Evolutionary conservation across 768 basidiomycete species (phyloP), one percentile per base, ranked within the genome.

Genomic region (Porpolomopsis calyptriformis): DNA sequence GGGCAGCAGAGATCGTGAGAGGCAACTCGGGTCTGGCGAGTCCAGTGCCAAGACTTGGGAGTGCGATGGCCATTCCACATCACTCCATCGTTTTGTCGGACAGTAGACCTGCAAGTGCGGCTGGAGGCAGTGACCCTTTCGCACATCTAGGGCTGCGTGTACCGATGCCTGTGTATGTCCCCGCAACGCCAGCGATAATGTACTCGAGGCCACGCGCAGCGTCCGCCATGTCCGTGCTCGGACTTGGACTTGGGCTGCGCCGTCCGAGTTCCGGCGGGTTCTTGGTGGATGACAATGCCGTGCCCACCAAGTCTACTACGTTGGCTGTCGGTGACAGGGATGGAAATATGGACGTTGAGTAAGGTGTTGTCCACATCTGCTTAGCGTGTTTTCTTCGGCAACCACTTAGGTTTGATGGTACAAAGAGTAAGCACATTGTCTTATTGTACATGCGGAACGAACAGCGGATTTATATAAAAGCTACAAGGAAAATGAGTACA

Each of bases 21-120:
- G 24, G 16, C 4, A 78, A 37, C 56, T 64, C 19, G 49, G 66
- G 1, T 54, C 63, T 29, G 75, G 62, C 52, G 70, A 70, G 50
- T 6, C 56, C 61, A 3, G 63, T 68, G 11, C 72, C 73, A n/a
- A 85, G 81, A 24, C 86, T 86, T 55, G 83, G 84, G 10, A 65
- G 74, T 26, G 73, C 84, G 31, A 82, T 86, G 72, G 82, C 81
- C 1, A 74, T 71, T 9, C 81, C 81, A 2, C 67, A 74, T 14
- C 57, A 77, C 18, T 66, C 73, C n/a, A 78, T 73, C 40, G 63
- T 71, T 0, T 60, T 67, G 0, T 77, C 78, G 9, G 49, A 67
- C 49, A 58, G 45, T 2, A 16, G 36, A 20, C 52, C 52, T 41
- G 53, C 11, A 38, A 4, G 40, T 55, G 4, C 10, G 14, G 29